These are phyloP conservation scores for Novymonas esmeraldas DNA, from an alignment of 208 protist genomes.

Conservation along the genomic window DNA sequence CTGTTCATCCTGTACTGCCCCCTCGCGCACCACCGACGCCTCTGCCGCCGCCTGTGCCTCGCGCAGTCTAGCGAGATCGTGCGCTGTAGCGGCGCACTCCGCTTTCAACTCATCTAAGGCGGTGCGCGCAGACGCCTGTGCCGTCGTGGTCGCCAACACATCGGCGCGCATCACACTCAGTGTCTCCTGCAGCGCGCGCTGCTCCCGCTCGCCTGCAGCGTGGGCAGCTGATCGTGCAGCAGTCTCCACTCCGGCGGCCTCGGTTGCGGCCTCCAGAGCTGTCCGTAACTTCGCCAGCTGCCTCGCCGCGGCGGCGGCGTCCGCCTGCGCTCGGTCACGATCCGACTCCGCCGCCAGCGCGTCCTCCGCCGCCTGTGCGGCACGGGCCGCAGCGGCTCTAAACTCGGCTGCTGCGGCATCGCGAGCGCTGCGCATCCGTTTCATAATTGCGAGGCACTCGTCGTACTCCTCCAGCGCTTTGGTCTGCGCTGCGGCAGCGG, in stretches of 20 bases:
- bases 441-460: background rate
- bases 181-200: background rate
- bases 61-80: too few species aligned
- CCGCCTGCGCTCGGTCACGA: background rate
- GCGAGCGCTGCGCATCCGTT: background rate
- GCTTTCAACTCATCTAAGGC: background rate
- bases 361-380: background rate
- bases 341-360: background rate
- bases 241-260: conserved; percentile 1
- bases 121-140: background rate
- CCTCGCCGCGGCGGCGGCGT: background rate
- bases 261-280: conserved; percentile 10
- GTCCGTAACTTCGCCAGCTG: conserved; percentile 15
- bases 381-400: background rate
- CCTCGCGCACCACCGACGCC: too few species aligned
- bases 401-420: background rate
- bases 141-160: background rate
- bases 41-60: too few species aligned
- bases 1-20: too few species aligned
- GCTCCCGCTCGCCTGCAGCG: background rate
- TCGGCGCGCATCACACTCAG: conserved; percentile 5
- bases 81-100: too few species aligned
- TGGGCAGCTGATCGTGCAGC: background rate
- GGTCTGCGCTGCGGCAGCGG: background rate
- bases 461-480: conserved; percentile 14